Percentiles rank a stretch among this genome's conserved stretches.
Conservation (phyloP, 2,329 filamentous ascomycete species). For the Pseudohalonectria lignicola region DNA sequence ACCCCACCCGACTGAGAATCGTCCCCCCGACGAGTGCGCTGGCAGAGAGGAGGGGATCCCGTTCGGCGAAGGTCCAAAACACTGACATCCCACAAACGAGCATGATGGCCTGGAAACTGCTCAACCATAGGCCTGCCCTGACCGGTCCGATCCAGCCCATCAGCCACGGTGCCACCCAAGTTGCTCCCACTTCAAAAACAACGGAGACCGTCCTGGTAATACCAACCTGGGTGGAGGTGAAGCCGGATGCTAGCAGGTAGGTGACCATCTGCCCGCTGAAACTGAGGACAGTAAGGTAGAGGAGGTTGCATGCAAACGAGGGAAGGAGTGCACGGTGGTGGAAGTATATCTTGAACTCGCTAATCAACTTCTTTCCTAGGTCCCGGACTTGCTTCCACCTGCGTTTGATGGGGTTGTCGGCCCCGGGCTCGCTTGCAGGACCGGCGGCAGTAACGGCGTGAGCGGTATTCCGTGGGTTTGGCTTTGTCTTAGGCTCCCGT, state of each 20-base stretch:
- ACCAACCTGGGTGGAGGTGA: slow-evolving; percentile 26
- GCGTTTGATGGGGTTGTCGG: too few species aligned
- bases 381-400: too few species aligned
- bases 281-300: slow-evolving; percentile 51
- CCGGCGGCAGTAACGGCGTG: too few species aligned
- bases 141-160: slow-evolving; percentile 45
- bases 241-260: slow-evolving; percentile 44
- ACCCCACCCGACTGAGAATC: slow-evolving; percentile 45
- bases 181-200: slow-evolving; percentile 47
- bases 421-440: too few species aligned
- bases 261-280: slow-evolving; percentile 55
- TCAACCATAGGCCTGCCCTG: slow-evolving; percentile 59
- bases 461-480: too few species aligned
- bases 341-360: too few species aligned
- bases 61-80: slow-evolving; percentile 20
- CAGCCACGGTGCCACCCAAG: slow-evolving; percentile 45
- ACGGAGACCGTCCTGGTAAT: slow-evolving; percentile 40
- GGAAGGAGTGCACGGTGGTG: slow-evolving; percentile 45
- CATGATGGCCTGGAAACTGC: slow-evolving; percentile 55
- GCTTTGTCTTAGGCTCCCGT: background rate
- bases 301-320: slow-evolving; percentile 45
- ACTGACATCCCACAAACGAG: slow-evolving; percentile 28
- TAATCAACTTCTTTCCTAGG: too few species aligned
- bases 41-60: slow-evolving; percentile 24
- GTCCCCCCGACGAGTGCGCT: slow-evolving; percentile 36